A percentile compares a stretch with the other conserved stretches of the same genome.
Evolutionary conservation across 2,329 filamentous ascomycete genomes (phyloP).

Genomic region (Coleophoma crateriformis): DNA sequence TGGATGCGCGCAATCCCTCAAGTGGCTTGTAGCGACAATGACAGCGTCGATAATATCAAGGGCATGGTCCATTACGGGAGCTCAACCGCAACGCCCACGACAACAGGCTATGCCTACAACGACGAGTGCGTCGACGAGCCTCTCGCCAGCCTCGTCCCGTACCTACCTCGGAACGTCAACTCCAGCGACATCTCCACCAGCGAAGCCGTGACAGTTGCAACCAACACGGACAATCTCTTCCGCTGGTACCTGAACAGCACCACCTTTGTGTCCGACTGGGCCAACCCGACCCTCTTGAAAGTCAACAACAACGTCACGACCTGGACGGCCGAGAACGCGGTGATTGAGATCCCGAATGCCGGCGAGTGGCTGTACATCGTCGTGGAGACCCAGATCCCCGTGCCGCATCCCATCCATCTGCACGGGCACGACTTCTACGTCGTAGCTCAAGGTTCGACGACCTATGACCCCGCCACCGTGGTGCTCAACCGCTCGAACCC

Average conservation of each 20-base stretch:
- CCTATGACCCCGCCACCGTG: constrained; percentile 20
- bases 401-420: constrained; percentile 34
- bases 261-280: constrained; percentile 40
- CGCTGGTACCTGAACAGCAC: constrained; percentile 44
- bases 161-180: constrained; percentile 11
- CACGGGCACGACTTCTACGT: constrained; percentile 45
- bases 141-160: constrained; percentile 20
- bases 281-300: constrained; percentile 37
- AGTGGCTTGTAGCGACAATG: constrained; percentile 51
- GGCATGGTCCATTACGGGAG: constrained; percentile 46
- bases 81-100: constrained; percentile 29
- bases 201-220: constrained; percentile 20
- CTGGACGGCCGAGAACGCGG: constrained; percentile 14
- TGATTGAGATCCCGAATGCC: constrained; percentile 19
- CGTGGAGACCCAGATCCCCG: constrained; percentile 16
- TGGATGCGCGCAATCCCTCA: constrained; percentile 54
- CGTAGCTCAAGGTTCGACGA: constrained; percentile 38
- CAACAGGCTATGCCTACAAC: constrained; percentile 17
- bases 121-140: constrained; percentile 24
- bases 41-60: constrained; percentile 41
- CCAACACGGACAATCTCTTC: constrained; percentile 18
- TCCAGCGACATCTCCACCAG: constrained; percentile 11
- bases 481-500: constrained; percentile 32
- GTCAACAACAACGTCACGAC: constrained; percentile 20
- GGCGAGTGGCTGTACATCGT: constrained; percentile 24